Conservation (phyloP, 148 eudicot genomes). For the Chenopodium berlandieri region DNA sequence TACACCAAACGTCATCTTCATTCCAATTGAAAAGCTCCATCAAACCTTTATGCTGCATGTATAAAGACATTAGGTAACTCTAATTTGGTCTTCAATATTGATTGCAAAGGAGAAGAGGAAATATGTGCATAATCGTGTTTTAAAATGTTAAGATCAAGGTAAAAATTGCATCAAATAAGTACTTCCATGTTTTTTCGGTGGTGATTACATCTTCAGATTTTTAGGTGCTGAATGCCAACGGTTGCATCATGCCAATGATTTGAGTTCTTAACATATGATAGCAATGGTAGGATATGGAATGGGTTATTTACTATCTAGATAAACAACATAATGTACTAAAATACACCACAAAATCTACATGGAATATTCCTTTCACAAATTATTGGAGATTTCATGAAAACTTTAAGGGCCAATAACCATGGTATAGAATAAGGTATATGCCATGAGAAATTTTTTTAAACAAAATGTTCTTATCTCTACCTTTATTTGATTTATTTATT, state of each 20-base stretch:
- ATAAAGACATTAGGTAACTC: background rate
- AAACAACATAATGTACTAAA: no score
- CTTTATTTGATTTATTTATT: no score
- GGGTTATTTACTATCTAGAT: no score
- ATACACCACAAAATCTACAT: no score
- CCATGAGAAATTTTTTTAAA: no score
- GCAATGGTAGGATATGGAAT: background rate
- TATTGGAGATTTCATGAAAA: no score
- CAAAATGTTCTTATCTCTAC: no score
- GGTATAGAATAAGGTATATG: no score
- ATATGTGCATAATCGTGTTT: background rate
- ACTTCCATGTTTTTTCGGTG: background rate
- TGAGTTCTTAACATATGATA: background rate
- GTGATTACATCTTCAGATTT: background rate
- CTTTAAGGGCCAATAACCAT: no score
- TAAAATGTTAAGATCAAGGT: background rate
- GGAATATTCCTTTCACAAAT: no score
- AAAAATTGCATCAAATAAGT: background rate
- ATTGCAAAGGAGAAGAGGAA: slow-evolving; percentile 1
- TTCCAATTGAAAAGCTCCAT: background rate
- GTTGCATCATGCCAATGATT: background rate
- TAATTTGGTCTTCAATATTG: background rate
- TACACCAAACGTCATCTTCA: background rate
- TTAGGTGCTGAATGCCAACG: background rate
- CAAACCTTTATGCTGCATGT: background rate